Percentiles rank a stretch among this genome's conserved stretches.
These are phyloP conservation scores for Sclerotinia minor DNA, from an alignment of 2,329 filamentous ascomycete species.

Conservation along the genomic window DNA sequence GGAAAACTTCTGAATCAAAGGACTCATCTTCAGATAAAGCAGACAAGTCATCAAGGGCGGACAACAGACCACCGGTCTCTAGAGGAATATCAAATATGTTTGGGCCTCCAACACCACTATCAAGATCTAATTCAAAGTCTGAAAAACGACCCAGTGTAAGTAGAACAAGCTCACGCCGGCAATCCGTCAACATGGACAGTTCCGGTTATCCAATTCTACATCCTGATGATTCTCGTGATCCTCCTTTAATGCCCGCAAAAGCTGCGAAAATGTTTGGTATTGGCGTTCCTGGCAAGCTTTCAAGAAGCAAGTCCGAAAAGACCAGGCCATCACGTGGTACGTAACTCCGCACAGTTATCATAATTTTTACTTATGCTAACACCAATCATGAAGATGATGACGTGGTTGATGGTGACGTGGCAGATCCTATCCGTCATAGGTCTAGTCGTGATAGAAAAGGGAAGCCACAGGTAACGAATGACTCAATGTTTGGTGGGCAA, in stretches of 20 bases:
- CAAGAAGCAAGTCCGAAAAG: slow-evolving; percentile 49
- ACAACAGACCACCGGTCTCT: slow-evolving; percentile 44
- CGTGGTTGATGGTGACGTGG: slow-evolving; percentile 54
- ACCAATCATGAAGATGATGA: slow-evolving; percentile 48
- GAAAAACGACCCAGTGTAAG: slow-evolving; percentile 59
- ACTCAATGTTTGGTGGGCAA: slow-evolving; percentile 31
- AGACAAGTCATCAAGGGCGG: slow-evolving; percentile 46
- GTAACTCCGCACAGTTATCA: slow-evolving; percentile 26
- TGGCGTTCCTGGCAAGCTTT: slow-evolving; percentile 47
- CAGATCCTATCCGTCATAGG: slow-evolving; percentile 50
- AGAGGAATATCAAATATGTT: slow-evolving; percentile 63
- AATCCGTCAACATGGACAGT: slow-evolving; percentile 64
- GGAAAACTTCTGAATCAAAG: slow-evolving; percentile 62
- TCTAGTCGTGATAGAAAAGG: slow-evolving; percentile 45
- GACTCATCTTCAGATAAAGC: slow-evolving; percentile 66
- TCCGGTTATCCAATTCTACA: slow-evolving; percentile 68
- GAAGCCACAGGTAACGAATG: slow-evolving; percentile 47
- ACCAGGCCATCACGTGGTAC: slow-evolving; percentile 50
- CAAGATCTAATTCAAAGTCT: slow-evolving; percentile 68
- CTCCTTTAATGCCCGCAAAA: slow-evolving; percentile 66
- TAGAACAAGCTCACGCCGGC: slow-evolving; percentile 62
- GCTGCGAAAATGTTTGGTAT: slow-evolving; percentile 75
- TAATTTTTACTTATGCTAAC: slow-evolving; percentile 29
- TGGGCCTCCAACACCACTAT: slow-evolving; percentile 64
- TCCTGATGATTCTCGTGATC: slow-evolving; percentile 58